phyloP scores from a whole-genome alignment of 1,284 basidiomycete genomes.

The Mycena citricolor region DNA sequence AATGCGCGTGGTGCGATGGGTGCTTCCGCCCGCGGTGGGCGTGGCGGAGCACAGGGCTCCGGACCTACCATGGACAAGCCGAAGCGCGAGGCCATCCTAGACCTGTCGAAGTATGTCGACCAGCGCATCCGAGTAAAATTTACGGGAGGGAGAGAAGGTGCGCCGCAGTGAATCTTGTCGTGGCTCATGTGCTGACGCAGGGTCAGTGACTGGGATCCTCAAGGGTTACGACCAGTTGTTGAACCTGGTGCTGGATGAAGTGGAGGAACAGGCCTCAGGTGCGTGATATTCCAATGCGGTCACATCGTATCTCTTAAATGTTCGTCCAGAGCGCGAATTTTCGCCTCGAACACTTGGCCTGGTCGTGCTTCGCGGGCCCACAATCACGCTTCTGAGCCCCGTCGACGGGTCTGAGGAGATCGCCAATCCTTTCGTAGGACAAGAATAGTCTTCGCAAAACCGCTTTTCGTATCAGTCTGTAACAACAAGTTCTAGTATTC shows the following conservation, averaged over 20 bases:
- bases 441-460: slow-evolving; percentile 41
- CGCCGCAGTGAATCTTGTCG: neutral
- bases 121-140: slow-evolving; percentile 95
- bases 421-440: slow-evolving; percentile 73
- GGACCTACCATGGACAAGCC: slow-evolving; percentile 76
- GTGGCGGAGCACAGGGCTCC: slow-evolving; percentile 42
- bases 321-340: slow-evolving; percentile 58
- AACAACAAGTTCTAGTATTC: no score
- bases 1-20: slow-evolving; percentile 23
- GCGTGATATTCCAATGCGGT: slow-evolving; percentile 23
- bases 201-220: slow-evolving; percentile 82
- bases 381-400: slow-evolving; percentile 88
- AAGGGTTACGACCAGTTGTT: slow-evolving; percentile 98
- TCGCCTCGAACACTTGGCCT: slow-evolving; percentile 75
- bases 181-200: slow-evolving; percentile 19
- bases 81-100: slow-evolving; percentile 93
- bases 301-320: slow-evolving; percentile 19
- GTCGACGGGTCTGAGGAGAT: slow-evolving; percentile 92
- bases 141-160: slow-evolving; percentile 93
- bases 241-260: slow-evolving; percentile 93
- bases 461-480: no score
- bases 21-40: slow-evolving; percentile 41
- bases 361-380: slow-evolving; percentile 88
- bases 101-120: slow-evolving; percentile 92
- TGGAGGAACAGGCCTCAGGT: slow-evolving; percentile 77